phyloP scores from a whole-genome alignment of 2,329 filamentous ascomycete genomes.

The Cladosporium sp. region DNA sequence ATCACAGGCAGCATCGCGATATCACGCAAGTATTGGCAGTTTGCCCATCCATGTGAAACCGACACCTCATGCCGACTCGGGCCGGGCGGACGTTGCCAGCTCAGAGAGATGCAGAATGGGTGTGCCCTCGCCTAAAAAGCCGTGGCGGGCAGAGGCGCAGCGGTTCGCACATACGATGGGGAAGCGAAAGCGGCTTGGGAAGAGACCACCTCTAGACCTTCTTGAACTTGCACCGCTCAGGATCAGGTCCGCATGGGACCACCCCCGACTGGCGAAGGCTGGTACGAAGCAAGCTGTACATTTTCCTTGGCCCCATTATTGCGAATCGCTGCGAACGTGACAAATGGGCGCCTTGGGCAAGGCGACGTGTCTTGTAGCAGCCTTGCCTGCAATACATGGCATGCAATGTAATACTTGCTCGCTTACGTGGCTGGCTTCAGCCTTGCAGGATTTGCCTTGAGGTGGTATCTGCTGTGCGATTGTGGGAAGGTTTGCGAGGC shows the following conservation, averaged over 20 bases:
- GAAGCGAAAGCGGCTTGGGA: slow-evolving; percentile 15
- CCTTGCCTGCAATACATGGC: background rate
- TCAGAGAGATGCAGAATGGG: background rate
- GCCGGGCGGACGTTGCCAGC: slow-evolving; percentile 9
- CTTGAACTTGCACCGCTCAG: background rate
- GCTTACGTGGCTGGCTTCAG: slow-evolving; percentile 6
- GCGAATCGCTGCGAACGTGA: background rate
- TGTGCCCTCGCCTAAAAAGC: slow-evolving; percentile 6
- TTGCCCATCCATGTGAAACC: background rate
- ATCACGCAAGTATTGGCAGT: background rate
- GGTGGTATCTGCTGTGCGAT: background rate
- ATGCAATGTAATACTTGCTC: background rate
- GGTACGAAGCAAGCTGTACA: background rate
- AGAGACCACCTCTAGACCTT: slow-evolving; percentile 1
- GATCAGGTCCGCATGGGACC: slow-evolving; percentile 9
- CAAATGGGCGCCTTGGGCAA: background rate
- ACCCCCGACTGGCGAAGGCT: slow-evolving; percentile 6
- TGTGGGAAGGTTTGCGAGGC: background rate
- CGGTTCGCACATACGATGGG: slow-evolving; percentile 11
- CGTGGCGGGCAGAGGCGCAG: slow-evolving; percentile 5
- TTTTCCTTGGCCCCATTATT: background rate
- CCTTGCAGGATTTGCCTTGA: slow-evolving; percentile 15
- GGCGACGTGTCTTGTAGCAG: background rate
- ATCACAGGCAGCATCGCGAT: background rate
- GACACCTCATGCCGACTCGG: slow-evolving; percentile 5